Evolutionary conservation across 768 basidiomycete genomes (phyloP), one percentile per base, ranked within the genome.

Genomic region (Pleurotus tuber-regium): DNA sequence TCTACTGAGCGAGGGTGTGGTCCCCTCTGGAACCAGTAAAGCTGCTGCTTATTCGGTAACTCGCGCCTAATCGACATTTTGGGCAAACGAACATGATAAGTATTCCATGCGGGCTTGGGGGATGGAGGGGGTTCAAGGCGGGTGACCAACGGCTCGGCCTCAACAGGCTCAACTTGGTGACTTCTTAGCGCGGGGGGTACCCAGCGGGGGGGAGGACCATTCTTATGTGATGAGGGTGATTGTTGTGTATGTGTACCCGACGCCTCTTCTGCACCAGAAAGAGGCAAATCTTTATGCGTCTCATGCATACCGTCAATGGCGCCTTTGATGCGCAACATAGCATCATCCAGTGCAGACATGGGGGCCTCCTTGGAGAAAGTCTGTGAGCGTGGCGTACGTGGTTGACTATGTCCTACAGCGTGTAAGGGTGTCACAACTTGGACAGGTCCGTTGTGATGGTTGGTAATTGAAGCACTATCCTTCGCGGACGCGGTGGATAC

Each of bases 321-420:
- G 26, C 88, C 90, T 61, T 86, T 92, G 61, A 93, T 92, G 35
- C 91, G 81, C 4, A 87, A 89, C 80, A 93, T 90, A 23, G 83
- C 80, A 61, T 93, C 89, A 61, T 89, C 83, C 55, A 92, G 68
- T 14, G 89, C 79, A 2, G 88, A 84, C 82, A 91, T 89, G 7
- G 72, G 61, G 19, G 78, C 70, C 56, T 78, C 78, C 54, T 73
- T 77, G 63, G 77, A 75, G 36, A 69, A 72, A 5, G 65, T 58
- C 55, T 75, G 74, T 19, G 43, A 63, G 35, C 79, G 73, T n/a
- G 69, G 66, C 16, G 68, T 68, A 18, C 71, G 70, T 43, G 63
- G 66, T 4, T 57, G 51, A 36, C 54, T 59, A 4, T 57, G 38
- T 41, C 64, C 64, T 16, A 64, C 49, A 26, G 66, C 54, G 51